These are phyloP conservation scores for Aspergillus hancockii DNA, from an alignment of 495 filamentous ascomycete genomes.

Conservation along the genomic window DNA sequence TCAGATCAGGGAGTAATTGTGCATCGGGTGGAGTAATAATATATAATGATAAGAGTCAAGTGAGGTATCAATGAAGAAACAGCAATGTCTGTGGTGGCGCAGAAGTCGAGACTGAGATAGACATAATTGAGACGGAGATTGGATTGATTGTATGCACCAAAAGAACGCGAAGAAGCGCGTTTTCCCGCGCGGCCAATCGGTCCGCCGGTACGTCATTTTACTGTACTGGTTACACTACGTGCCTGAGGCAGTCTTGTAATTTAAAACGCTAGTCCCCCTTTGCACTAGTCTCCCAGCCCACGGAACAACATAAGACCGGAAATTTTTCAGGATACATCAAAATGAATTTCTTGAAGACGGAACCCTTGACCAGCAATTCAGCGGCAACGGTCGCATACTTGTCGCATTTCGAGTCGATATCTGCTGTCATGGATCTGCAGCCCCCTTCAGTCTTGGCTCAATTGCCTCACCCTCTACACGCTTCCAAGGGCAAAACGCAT, in stretches of 20 bases:
- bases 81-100: neutral
- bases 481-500: constrained; percentile 56
- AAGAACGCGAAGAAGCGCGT: constrained; percentile 17
- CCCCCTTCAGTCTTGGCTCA: constrained; percentile 60
- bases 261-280: neutral
- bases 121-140: neutral
- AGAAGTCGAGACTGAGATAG: constrained; percentile 2
- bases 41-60: neutral
- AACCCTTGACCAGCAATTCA: constrained; percentile 14
- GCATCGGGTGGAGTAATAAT: neutral
- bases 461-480: constrained; percentile 66
- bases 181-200: constrained; percentile 13
- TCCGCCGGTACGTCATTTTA: constrained; percentile 10
- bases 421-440: constrained; percentile 43
- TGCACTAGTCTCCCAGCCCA: neutral
- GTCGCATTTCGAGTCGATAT: constrained; percentile 9
- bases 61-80: neutral
- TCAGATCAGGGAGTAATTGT: neutral
- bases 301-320: constrained; percentile 40
- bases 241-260: neutral
- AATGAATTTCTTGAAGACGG: constrained; percentile 26
- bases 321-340: constrained; percentile 46
- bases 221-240: constrained; percentile 3
- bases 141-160: constrained; percentile 6
- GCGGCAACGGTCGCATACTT: constrained; percentile 23